Evolutionary conservation across 495 filamentous ascomycete species (phyloP).

Genomic region (Annulohypoxylon moriforme): DNA sequence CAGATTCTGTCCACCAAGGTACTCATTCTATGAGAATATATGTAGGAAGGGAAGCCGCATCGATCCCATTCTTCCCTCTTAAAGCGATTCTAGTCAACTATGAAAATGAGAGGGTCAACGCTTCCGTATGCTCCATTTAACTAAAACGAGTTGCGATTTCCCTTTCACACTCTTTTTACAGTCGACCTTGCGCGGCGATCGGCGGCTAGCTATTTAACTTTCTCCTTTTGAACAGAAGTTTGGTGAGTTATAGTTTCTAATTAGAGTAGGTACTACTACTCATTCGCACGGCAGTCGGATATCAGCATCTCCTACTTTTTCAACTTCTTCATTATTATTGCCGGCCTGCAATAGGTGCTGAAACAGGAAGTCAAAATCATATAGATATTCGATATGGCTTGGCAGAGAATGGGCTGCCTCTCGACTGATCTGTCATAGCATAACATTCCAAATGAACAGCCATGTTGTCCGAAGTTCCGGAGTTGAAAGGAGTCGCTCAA

Average conservation of each 20-base stretch:
- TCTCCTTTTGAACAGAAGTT: neutral
- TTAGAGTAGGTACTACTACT: slow-evolving; percentile 25
- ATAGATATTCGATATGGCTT: slow-evolving; percentile 1
- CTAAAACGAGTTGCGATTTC: neutral
- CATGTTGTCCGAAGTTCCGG: neutral
- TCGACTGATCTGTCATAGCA: slow-evolving; percentile 8
- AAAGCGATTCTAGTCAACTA: neutral
- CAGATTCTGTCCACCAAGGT: slow-evolving; percentile 15
- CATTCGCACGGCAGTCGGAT: neutral
- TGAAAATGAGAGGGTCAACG: neutral
- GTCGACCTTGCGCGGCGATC: neutral
- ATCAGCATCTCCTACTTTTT: neutral
- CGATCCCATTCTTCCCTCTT: neutral
- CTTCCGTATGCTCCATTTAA: neutral
- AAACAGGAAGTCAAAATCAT: slow-evolving; percentile 17
- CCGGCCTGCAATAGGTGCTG: neutral
- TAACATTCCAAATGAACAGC: slow-evolving; percentile 19
- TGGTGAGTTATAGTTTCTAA: neutral
- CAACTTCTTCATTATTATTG: neutral
- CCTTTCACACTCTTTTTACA: neutral
- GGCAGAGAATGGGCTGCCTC: neutral
- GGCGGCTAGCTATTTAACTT: neutral
- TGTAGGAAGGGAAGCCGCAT: neutral
- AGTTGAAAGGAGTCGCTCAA: neutral
- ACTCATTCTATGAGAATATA: slow-evolving; percentile 2